These are phyloP conservation scores for Achaetomiella virescens DNA, from an alignment of 495 filamentous ascomycete genomes.

Conservation along the genomic window DNA sequence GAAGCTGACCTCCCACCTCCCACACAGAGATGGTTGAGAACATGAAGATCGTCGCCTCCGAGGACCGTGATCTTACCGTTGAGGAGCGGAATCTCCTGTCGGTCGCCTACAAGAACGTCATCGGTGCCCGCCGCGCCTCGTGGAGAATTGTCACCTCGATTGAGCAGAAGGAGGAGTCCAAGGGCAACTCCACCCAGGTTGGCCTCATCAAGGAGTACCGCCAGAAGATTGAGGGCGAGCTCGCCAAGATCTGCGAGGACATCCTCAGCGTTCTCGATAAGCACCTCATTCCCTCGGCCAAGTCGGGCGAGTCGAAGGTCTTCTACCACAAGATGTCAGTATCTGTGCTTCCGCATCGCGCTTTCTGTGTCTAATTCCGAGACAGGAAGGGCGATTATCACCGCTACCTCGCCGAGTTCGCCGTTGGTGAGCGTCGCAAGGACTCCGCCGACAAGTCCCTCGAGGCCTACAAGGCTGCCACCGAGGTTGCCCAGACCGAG, in stretches of 20 bases:
- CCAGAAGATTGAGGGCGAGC: conserved; percentile 97
- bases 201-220: conserved; percentile 97
- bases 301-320: conserved; percentile 97
- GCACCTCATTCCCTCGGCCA: conserved; percentile 92
- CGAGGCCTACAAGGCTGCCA: conserved; percentile 98
- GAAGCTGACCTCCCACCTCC: conserved; percentile 20
- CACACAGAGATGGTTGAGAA: conserved; percentile 97
- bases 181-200: conserved; percentile 94
- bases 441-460: conserved; percentile 91
- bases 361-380: conserved; percentile 24
- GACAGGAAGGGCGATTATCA: conserved; percentile 99
- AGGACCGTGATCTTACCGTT: conserved; percentile 94
- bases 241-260: conserved; percentile 99
- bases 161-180: conserved; percentile 99
- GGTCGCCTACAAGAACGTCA: conserved; percentile 99
- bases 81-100: conserved; percentile 99
- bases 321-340: conserved; percentile 99
- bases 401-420: conserved; percentile 98
- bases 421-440: conserved; percentile 96
- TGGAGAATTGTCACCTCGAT: conserved; percentile 99
- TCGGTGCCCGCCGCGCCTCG: conserved; percentile 95
- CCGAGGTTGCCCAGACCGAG: conserved; percentile 96
- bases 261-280: conserved; percentile 95
- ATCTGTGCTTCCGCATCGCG: not conserved
- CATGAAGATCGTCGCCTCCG: conserved; percentile 98